A percentile compares a stretch with the other conserved stretches of the same genome.
phyloP scores from a whole-genome alignment of 1,284 basidiomycete species.

The Entoloma clypeatum region DNA sequence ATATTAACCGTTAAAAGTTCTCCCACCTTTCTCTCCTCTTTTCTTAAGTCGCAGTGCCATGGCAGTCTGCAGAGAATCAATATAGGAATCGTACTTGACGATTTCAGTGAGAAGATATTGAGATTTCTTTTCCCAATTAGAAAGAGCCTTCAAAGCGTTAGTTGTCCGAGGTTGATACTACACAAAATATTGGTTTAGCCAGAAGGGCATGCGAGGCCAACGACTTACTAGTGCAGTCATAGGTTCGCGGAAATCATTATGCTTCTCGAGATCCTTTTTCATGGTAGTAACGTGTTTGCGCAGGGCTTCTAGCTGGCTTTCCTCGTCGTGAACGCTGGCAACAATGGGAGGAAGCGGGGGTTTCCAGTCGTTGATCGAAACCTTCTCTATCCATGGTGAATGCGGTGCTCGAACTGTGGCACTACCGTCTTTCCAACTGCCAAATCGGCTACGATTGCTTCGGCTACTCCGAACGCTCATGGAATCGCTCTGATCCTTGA shows the following conservation, averaged over 20 bases:
- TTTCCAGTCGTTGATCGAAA: slow-evolving; percentile 93
- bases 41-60: slow-evolving; percentile 81
- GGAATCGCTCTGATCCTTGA: slow-evolving; percentile 55
- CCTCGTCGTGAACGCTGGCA: slow-evolving; percentile 85
- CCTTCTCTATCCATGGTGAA: slow-evolving; percentile 73
- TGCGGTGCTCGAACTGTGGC: slow-evolving; percentile 57
- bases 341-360: slow-evolving; percentile 81
- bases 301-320: slow-evolving; percentile 84
- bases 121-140: slow-evolving; percentile 92
- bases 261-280: slow-evolving; percentile 76
- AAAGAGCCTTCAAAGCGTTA: slow-evolving; percentile 72
- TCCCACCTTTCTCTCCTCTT: slow-evolving; percentile 71
- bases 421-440: slow-evolving; percentile 55
- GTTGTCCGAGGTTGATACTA: slow-evolving; percentile 79
- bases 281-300: slow-evolving; percentile 75
- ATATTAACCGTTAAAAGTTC: background rate
- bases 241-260: slow-evolving; percentile 81
- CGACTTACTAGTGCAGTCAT: slow-evolving; percentile 75
- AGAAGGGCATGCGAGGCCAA: slow-evolving; percentile 2
- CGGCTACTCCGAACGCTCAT: slow-evolving; percentile 66
- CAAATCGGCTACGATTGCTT: slow-evolving; percentile 57
- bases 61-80: slow-evolving; percentile 79
- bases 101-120: slow-evolving; percentile 88
- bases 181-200: slow-evolving; percentile 9
- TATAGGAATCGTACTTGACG: slow-evolving; percentile 95